Conservation (phyloP, 1,139 yeast species). For the Diutina neorugosa region DNA sequence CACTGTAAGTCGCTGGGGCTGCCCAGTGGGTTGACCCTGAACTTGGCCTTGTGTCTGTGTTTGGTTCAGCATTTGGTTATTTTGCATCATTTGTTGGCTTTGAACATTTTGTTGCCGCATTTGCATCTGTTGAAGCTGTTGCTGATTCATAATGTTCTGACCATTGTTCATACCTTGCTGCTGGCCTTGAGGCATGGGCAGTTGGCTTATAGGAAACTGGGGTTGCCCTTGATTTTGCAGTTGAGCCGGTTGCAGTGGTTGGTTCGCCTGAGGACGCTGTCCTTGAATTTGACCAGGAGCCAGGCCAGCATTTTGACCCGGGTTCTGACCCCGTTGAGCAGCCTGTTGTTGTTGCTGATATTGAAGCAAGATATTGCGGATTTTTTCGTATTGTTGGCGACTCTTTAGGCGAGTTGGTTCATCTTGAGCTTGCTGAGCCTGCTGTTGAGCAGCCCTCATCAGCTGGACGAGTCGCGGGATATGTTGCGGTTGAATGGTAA, state of each 20-base stretch:
- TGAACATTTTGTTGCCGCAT: not conserved
- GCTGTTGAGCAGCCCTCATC: conserved; percentile 1
- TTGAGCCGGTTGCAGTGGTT: not conserved
- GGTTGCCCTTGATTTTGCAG: not conserved
- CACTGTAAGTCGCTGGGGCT: not conserved
- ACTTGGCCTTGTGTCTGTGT: not conserved
- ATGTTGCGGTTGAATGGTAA: not conserved
- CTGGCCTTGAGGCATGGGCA: not conserved
- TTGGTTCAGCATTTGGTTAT: not conserved
- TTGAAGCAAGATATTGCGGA: not conserved
- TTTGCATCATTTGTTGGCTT: not conserved
- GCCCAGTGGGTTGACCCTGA: not conserved
- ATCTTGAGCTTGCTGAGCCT: conserved; percentile 1
- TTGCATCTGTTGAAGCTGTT: not conserved
- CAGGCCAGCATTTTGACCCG: not conserved
- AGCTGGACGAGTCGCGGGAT: not conserved
- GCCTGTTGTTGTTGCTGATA: conserved; percentile 1
- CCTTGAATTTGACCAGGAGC: not conserved
- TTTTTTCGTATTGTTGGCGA: not conserved
- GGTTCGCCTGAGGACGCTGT: not conserved
- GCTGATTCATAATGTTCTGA: not conserved
- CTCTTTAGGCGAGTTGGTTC: not conserved
- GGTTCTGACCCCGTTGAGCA: not conserved
- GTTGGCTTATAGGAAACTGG: not conserved
- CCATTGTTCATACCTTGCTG: not conserved